phyloP scores from a whole-genome alignment of 2,329 filamentous ascomycete species.

The Orbilia ellipsospora region DNA sequence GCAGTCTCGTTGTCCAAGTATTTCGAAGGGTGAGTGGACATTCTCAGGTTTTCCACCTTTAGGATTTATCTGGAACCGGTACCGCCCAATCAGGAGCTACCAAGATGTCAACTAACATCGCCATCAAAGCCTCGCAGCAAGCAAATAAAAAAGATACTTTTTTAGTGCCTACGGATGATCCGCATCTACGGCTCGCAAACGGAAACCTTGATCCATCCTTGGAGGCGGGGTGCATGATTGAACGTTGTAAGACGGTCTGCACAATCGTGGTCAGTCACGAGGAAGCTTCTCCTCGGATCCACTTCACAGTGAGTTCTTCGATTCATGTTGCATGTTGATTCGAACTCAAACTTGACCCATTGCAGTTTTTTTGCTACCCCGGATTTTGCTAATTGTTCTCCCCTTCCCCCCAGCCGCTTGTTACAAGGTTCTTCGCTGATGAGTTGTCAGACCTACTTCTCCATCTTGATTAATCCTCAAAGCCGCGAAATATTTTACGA shows the following conservation, averaged over 20 bases:
- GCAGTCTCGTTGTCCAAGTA: conserved; percentile 13
- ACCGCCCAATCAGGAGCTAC: conserved; percentile 36
- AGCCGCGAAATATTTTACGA: conserved; percentile 48
- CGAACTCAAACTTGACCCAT: conserved; percentile 51
- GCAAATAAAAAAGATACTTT: conserved; percentile 16
- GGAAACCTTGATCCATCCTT: conserved; percentile 51
- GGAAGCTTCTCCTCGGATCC: conserved; percentile 54
- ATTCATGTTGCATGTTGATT: conserved; percentile 30
- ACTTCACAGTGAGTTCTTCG: conserved; percentile 36
- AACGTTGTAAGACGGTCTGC: conserved; percentile 54
- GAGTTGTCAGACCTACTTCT: conserved; percentile 52
- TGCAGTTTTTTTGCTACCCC: conserved; percentile 55
- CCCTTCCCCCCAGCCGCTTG: conserved; percentile 40
- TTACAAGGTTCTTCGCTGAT: conserved; percentile 54
- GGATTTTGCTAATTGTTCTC: conserved; percentile 54
- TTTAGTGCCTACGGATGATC: conserved; percentile 51
- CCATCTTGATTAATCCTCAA: conserved; percentile 47
- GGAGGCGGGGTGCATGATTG: conserved; percentile 55
- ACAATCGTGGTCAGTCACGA: conserved; percentile 55
- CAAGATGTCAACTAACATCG: conserved; percentile 35
- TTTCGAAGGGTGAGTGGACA: conserved; percentile 23
- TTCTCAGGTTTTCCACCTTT: conserved; percentile 31
- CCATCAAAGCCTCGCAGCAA: conserved; percentile 26
- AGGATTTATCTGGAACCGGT: conserved; percentile 29
- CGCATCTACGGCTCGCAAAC: conserved; percentile 55